Percentiles rank a stretch among this genome's conserved stretches.
Evolutionary conservation across 2,329 filamentous ascomycete species (phyloP).

Genomic region (Magnaporthiopsis poae): DNA sequence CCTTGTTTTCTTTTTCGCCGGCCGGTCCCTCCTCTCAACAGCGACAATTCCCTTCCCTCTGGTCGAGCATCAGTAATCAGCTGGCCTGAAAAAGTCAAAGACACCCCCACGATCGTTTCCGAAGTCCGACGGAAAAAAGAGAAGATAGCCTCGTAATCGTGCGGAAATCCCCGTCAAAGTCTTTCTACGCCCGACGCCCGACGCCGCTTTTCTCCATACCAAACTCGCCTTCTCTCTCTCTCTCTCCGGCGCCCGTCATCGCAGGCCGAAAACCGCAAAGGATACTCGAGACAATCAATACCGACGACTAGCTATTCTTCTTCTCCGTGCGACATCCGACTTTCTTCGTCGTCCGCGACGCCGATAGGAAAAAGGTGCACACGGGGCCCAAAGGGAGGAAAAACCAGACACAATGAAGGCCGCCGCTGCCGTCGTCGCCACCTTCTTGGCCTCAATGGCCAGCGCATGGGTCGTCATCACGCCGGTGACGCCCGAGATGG

Average conservation of each 20-base stretch:
- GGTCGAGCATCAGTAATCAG: neutral
- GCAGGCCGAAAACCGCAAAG: neutral
- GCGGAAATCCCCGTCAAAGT: neutral
- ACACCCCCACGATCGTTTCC: neutral
- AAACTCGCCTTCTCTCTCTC: no score
- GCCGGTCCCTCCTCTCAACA: neutral
- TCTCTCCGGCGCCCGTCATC: neutral
- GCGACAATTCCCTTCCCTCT: neutral
- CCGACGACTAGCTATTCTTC: neutral
- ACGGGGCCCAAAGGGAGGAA: neutral
- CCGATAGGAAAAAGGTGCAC: neutral
- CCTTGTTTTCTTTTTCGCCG: neutral
- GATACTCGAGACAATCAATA: neutral
- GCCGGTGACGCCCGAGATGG: constrained; percentile 40
- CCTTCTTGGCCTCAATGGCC: constrained; percentile 34
- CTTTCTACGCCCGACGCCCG: no score
- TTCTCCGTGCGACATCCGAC: neutral
- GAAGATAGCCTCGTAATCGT: neutral
- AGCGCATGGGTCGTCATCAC: constrained; percentile 47
- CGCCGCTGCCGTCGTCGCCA: constrained; percentile 23
- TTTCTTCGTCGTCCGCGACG: neutral
- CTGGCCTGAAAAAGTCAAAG: neutral
- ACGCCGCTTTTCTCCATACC: neutral
- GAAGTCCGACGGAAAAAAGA: neutral
- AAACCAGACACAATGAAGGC: constrained; percentile 29